A percentile compares a stretch with the other conserved stretches of the same genome.
These are phyloP conservation scores for Spathaspora girioi DNA, from an alignment of 805 yeast genomes.

Conservation along the genomic window DNA sequence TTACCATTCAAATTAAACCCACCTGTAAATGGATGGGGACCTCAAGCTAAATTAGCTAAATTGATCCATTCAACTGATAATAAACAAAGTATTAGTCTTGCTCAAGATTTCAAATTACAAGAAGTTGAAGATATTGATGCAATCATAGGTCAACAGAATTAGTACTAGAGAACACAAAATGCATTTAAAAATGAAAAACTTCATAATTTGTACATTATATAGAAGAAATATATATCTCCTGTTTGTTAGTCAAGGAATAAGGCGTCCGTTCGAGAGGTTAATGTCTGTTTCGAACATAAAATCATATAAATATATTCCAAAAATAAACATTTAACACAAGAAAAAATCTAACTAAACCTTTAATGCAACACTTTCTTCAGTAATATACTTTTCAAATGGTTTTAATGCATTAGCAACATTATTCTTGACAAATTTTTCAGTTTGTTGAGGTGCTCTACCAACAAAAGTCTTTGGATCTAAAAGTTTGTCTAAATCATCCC, in stretches of 20 bases:
- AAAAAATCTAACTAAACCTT: conserved; percentile 57
- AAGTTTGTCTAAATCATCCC: conserved; percentile 74
- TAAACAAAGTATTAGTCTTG: conserved; percentile 49
- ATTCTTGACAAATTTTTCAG: conserved; percentile 82
- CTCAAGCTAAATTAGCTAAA: conserved; percentile 65
- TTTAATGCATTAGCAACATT: conserved; percentile 82
- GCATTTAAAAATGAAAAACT: not conserved
- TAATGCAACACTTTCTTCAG: conserved; percentile 68
- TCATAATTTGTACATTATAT: not conserved
- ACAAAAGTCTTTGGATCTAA: conserved; percentile 92
- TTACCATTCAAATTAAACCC: conserved; percentile 67
- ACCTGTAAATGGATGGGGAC: conserved; percentile 73
- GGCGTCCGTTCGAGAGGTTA: too few species aligned
- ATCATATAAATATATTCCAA: not conserved
- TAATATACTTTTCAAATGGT: conserved; percentile 58
- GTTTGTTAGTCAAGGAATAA: too few species aligned
- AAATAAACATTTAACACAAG: not conserved
- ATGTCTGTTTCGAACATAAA: too few species aligned
- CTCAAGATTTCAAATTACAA: conserved; percentile 60
- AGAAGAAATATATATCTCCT: too few species aligned
- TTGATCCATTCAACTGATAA: conserved; percentile 52
- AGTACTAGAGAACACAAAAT: conserved; percentile 7
- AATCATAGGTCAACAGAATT: conserved; percentile 64
- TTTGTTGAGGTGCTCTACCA: conserved; percentile 98
- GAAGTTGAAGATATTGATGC: conserved; percentile 69